These are phyloP conservation scores for Podospora pseudopauciseta DNA, from an alignment of 495 filamentous ascomycete genomes.

Conservation along the genomic window DNA sequence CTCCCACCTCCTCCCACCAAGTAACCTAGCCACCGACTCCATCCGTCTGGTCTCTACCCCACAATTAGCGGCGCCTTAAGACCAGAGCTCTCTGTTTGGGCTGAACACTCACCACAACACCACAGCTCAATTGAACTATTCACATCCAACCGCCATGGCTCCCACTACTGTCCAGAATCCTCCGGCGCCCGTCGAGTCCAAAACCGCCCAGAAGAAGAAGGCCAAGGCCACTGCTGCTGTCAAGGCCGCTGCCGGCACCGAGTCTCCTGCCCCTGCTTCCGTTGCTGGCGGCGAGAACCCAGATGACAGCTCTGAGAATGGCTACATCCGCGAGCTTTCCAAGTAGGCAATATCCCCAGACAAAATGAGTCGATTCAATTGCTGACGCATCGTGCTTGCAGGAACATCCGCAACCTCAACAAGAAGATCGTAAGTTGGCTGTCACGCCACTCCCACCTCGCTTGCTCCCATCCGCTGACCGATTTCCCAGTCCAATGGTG, in stretches of 20 bases:
- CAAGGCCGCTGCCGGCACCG: slow-evolving; percentile 32
- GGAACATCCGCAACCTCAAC: slow-evolving; percentile 76
- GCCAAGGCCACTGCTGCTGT: slow-evolving; percentile 40
- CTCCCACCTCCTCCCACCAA: neutral
- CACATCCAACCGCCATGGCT: slow-evolving; percentile 41
- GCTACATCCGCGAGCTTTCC: slow-evolving; percentile 78
- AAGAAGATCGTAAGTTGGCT: slow-evolving; percentile 76
- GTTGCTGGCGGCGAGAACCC: slow-evolving; percentile 40
- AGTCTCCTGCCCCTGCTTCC: slow-evolving; percentile 45
- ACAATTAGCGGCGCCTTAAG: neutral
- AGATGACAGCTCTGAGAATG: slow-evolving; percentile 56
- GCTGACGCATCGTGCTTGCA: slow-evolving; percentile 34
- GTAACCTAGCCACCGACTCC: neutral
- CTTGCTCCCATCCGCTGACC: slow-evolving; percentile 21
- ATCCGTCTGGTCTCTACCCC: neutral
- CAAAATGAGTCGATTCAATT: neutral
- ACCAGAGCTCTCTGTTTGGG: neutral
- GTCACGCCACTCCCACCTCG: neutral
- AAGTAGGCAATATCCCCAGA: slow-evolving; percentile 56
- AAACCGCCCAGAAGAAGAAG: slow-evolving; percentile 73
- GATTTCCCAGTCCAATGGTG: slow-evolving; percentile 59
- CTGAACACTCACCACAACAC: neutral
- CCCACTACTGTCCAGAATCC: slow-evolving; percentile 51
- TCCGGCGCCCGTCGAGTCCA: slow-evolving; percentile 47
- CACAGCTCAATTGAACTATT: slow-evolving; percentile 2